Percentiles rank a stretch among this genome's conserved stretches.
Evolutionary conservation across 176 grass and related monocot species (phyloP).

Genomic region (Musa beccarii): DNA sequence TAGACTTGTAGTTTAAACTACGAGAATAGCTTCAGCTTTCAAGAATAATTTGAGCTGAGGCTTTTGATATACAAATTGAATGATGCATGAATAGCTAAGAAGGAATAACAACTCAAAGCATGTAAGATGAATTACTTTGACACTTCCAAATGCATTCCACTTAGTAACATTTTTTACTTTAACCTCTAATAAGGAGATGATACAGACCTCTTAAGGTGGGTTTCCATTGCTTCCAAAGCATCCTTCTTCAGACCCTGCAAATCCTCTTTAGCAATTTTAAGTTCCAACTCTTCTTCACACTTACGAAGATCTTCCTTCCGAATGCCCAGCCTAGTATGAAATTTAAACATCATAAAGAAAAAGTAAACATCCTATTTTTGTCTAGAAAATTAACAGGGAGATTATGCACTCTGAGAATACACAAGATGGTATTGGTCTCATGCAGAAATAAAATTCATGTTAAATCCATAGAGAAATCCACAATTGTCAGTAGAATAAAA

Average conservation of each 20-base stretch:
- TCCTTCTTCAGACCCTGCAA: conserved; percentile 74
- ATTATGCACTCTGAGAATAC: not conserved
- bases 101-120: too few relatives aligned
- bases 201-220: conserved; percentile 68
- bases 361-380: not conserved
- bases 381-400: not conserved
- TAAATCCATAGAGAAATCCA: too few relatives aligned
- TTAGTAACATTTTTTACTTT: not conserved
- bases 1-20: too few relatives aligned
- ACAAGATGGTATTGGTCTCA: not conserved
- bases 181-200: not conserved
- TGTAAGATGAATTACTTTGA: too few relatives aligned
- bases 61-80: too few relatives aligned
- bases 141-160: not conserved
- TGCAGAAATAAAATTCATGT: too few relatives aligned
- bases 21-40: too few relatives aligned
- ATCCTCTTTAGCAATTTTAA: conserved; percentile 71
- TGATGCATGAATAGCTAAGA: too few relatives aligned
- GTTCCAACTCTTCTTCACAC: conserved; percentile 62
- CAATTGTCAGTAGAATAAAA: too few relatives aligned
- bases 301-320: conserved; percentile 76
- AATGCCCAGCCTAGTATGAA: conserved; percentile 63
- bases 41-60: too few relatives aligned
- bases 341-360: conserved; percentile 8
- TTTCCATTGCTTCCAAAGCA: conserved; percentile 68